phyloP scores from a whole-genome alignment of 805 yeast genomes.

The Metschnikowia chrysomelidarum region DNA sequence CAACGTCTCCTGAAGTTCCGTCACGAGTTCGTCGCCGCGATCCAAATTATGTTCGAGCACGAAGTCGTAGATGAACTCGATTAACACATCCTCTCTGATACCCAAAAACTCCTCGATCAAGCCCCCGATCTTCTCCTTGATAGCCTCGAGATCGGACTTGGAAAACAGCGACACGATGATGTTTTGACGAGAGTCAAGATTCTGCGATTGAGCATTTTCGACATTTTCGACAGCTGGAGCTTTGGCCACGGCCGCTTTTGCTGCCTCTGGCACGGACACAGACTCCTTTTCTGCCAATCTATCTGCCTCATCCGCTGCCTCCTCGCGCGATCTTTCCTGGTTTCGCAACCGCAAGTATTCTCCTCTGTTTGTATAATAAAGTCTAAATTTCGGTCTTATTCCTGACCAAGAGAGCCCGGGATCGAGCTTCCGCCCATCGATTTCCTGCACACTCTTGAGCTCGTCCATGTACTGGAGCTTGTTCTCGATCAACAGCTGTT shows the following conservation, averaged over 20 bases:
- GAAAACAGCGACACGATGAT: conserved; percentile 4
- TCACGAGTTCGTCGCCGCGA: conserved; percentile 33
- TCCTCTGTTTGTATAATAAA: conserved; percentile 43
- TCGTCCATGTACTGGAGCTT: conserved; percentile 36
- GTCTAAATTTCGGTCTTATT: conserved; percentile 15
- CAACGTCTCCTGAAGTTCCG: conserved; percentile 49
- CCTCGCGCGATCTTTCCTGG: conserved; percentile 40
- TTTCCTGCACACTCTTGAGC: conserved; percentile 25
- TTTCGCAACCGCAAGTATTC: conserved; percentile 43
- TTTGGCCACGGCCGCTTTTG: not conserved
- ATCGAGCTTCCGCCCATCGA: conserved; percentile 7
- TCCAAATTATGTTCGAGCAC: conserved; percentile 31
- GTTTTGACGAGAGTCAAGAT: no score
- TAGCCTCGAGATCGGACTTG: conserved; percentile 14
- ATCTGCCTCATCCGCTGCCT: conserved; percentile 40
- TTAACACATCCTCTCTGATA: conserved; percentile 49
- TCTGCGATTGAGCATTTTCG: no score
- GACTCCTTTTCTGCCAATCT: conserved; percentile 28
- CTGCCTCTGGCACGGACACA: no score
- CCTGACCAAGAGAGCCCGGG: conserved; percentile 2
- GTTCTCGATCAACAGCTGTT: conserved; percentile 35
- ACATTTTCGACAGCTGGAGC: no score
- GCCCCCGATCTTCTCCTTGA: conserved; percentile 38
- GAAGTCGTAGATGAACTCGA: conserved; percentile 41
- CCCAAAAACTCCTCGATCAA: conserved; percentile 54